Conservation (phyloP, 495 filamentous ascomycete genomes). For the Penicilliopsis zonata region DNA sequence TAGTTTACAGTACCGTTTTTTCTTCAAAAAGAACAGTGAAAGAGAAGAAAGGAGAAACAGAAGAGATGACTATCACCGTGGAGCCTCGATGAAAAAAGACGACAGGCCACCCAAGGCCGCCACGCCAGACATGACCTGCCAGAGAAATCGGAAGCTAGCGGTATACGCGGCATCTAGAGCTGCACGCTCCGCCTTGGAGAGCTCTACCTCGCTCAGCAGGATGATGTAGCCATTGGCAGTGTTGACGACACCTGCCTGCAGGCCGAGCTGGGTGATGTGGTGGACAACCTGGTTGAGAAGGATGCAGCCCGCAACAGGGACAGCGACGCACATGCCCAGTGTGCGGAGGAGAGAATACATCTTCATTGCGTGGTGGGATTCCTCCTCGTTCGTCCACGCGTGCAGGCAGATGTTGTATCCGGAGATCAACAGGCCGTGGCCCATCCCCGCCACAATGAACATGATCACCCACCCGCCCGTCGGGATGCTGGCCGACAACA, state of each 20-base stretch:
- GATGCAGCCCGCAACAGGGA: conserved; percentile 46
- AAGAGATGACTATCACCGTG: too few species aligned
- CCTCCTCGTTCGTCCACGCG: conserved; percentile 8
- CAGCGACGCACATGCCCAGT: conserved; percentile 51
- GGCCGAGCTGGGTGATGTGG: conserved; percentile 4
- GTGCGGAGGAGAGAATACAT: conserved; percentile 49
- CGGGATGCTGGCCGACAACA: conserved; percentile 33
- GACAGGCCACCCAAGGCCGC: conserved; percentile 13
- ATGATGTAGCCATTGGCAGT: conserved; percentile 12
- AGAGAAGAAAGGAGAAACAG: too few species aligned
- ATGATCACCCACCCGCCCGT: conserved; percentile 39
- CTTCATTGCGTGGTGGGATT: conserved; percentile 7
- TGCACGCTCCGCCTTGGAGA: conserved; percentile 8
- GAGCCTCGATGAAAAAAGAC: conserved; percentile 9
- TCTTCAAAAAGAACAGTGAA: too few species aligned
- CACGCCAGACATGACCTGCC: conserved; percentile 13
- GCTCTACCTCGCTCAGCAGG: conserved; percentile 11
- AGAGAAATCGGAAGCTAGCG: conserved; percentile 10
- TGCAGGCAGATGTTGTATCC: conserved; percentile 38
- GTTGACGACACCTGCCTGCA: conserved; percentile 5
- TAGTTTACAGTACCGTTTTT: too few species aligned
- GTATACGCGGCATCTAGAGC: conserved; percentile 9
- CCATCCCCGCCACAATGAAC: conserved; percentile 37
- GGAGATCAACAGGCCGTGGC: conserved; percentile 42
- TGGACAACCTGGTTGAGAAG: conserved; percentile 37